Evolutionary conservation across 441 rosid genomes (phyloP).

Genomic region (Gossypium davidsonii): DNA sequence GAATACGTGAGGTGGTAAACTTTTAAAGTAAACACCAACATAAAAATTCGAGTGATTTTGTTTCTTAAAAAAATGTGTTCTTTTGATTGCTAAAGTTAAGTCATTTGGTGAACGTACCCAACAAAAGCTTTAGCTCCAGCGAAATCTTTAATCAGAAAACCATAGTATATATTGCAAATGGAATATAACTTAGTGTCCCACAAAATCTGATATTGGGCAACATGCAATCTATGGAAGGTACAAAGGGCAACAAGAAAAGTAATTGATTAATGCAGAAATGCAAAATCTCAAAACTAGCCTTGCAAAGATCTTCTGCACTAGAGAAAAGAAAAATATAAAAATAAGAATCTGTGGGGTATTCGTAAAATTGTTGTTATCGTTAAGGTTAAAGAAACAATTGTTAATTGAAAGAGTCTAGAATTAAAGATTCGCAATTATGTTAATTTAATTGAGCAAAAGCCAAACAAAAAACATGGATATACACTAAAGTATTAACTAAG

Average conservation of each 20-base stretch:
- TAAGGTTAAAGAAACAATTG: background rate
- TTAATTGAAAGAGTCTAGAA: constrained; percentile 6
- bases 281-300: constrained; percentile 31
- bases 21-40: constrained; percentile 9
- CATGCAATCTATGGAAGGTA: constrained; percentile 33
- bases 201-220: constrained; percentile 36
- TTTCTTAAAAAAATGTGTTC: background rate
- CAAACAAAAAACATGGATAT: constrained; percentile 15
- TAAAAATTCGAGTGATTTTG: background rate
- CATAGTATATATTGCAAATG: constrained; percentile 4
- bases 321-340: constrained; percentile 13
- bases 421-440: constrained; percentile 11
- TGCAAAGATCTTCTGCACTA: constrained; percentile 22
- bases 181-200: constrained; percentile 30
- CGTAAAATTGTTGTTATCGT: background rate
- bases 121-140: background rate
- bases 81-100: constrained; percentile 11
- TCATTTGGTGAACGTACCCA: constrained; percentile 8
- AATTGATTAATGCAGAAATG: constrained; percentile 12
- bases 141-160: constrained; percentile 16
- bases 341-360: constrained; percentile 23
- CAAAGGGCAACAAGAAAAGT: constrained; percentile 17
- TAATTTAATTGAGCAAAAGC: constrained; percentile 13
- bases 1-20: constrained; percentile 13
- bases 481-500: constrained; percentile 9